These are phyloP conservation scores for Agarophyton chilense DNA, from an alignment of 23 red algal species.

Conservation along the genomic window DNA sequence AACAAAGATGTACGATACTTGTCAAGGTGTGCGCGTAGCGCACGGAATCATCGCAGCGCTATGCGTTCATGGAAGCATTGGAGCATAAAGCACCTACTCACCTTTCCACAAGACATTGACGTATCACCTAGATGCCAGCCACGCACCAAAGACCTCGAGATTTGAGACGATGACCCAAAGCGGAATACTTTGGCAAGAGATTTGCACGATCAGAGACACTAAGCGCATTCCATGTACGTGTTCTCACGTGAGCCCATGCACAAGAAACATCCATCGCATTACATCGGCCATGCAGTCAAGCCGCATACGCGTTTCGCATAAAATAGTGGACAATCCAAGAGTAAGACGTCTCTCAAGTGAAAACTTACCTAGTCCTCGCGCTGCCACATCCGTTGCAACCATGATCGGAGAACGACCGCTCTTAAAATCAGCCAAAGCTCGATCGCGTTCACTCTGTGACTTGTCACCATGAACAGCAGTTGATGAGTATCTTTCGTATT, in stretches of 20 bases:
- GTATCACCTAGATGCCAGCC: constrained; percentile 27
- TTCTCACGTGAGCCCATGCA: constrained; percentile 6
- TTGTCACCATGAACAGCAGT: constrained; percentile 97
- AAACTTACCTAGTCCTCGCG: constrained; percentile 90
- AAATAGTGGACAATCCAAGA: background rate
- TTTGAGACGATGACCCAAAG: constrained; percentile 13
- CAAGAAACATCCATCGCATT: constrained; percentile 11
- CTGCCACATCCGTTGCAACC: constrained; percentile 96
- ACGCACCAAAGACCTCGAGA: constrained; percentile 1
- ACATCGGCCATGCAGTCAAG: background rate
- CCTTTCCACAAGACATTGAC: constrained; percentile 5
- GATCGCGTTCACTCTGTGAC: constrained; percentile 91
- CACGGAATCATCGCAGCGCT: constrained; percentile 2
- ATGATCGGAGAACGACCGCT: constrained; percentile 72
- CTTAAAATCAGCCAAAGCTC: constrained; percentile 85
- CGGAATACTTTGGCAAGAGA: background rate
- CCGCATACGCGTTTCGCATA: constrained; percentile 38
- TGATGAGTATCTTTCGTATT: constrained; percentile 61
- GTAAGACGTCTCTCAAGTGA: background rate
- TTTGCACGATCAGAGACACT: background rate
- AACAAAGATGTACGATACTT: background rate
- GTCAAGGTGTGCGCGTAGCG: constrained; percentile 11
- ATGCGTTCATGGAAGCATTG: background rate
- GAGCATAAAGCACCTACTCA: constrained; percentile 12
- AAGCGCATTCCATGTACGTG: background rate